Evolutionary conservation across 495 filamentous ascomycete genomes (phyloP).

Genomic region (Cercophora scortea): DNA sequence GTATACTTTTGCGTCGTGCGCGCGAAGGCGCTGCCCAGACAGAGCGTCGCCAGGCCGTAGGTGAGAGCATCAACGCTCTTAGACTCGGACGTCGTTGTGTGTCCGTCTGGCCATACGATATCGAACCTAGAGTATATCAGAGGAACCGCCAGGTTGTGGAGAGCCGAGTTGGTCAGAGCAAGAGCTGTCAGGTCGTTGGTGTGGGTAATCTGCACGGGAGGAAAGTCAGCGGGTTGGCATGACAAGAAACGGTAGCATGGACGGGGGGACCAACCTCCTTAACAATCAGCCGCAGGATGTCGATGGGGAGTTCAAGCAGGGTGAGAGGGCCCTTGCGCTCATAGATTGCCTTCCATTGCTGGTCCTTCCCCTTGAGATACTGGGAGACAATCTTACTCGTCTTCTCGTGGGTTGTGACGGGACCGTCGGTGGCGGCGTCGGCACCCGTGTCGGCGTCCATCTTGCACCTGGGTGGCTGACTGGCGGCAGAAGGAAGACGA

Average conservation of each 20-base stretch:
- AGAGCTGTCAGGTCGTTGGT: conserved; percentile 83
- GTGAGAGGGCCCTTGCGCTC: conserved; percentile 28
- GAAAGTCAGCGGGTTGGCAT: not conserved
- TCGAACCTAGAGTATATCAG: conserved; percentile 90
- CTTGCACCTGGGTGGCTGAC: not conserved
- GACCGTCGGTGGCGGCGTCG: not conserved
- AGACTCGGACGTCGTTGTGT: conserved; percentile 53
- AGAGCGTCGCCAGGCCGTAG: conserved; percentile 80
- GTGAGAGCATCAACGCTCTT: conserved; percentile 85
- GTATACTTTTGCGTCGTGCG: conserved; percentile 31
- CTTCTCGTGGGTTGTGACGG: conserved; percentile 2
- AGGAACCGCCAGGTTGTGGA: conserved; percentile 73
- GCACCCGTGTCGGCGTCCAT: not conserved
- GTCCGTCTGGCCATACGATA: conserved; percentile 84
- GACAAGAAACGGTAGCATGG: not conserved
- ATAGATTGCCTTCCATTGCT: conserved; percentile 29
- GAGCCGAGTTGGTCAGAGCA: conserved; percentile 74
- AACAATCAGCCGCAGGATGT: conserved; percentile 80
- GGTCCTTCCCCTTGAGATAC: conserved; percentile 33
- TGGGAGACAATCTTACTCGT: conserved; percentile 10
- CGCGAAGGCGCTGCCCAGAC: conserved; percentile 70
- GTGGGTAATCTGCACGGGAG: conserved; percentile 58
- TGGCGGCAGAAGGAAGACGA: too few species aligned
- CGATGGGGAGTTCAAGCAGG: conserved; percentile 77
- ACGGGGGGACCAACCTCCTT: conserved; percentile 58